These are phyloP conservation scores for Xanthoconium separans DNA, from an alignment of 1,284 basidiomycete genomes.

Conservation along the genomic window DNA sequence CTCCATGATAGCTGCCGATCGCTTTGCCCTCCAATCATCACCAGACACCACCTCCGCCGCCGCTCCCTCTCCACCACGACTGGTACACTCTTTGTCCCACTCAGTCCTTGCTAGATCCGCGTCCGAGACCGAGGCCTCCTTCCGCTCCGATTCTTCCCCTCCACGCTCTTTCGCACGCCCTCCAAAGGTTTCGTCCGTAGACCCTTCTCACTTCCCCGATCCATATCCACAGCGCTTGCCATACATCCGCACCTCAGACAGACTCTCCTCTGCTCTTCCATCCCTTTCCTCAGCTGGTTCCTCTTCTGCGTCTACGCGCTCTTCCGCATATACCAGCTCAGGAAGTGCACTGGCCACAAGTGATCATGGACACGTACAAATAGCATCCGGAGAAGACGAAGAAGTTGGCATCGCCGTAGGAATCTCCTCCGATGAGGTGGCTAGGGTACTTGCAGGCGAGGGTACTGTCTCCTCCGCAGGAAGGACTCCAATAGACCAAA, in stretches of 20 bases:
- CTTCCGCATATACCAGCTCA: slow-evolving; percentile 71
- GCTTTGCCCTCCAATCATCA: slow-evolving; percentile 6
- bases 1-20: slow-evolving; percentile 24
- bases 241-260: slow-evolving; percentile 32
- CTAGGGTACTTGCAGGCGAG: slow-evolving; percentile 57
- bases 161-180: slow-evolving; percentile 44
- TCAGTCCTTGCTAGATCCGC: slow-evolving; percentile 34
- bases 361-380: slow-evolving; percentile 64
- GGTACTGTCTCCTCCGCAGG: slow-evolving; percentile 41
- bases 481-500: slow-evolving; percentile 49
- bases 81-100: slow-evolving; percentile 23
- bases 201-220: slow-evolving; percentile 62
- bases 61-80: slow-evolving; percentile 16
- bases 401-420: slow-evolving; percentile 51
- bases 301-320: slow-evolving; percentile 68
- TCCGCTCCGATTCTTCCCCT: slow-evolving; percentile 38
- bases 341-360: slow-evolving; percentile 56
- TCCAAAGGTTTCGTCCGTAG: slow-evolving; percentile 46
- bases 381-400: slow-evolving; percentile 60
- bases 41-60: slow-evolving; percentile 3
- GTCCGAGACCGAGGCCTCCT: slow-evolving; percentile 40
- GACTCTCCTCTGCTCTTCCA: slow-evolving; percentile 46
- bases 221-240: slow-evolving; percentile 41
- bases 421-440: slow-evolving; percentile 62
- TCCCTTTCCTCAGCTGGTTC: slow-evolving; percentile 67